Evolutionary conservation across 768 basidiomycete genomes (phyloP).

Genomic region (Panellus pusillus): DNA sequence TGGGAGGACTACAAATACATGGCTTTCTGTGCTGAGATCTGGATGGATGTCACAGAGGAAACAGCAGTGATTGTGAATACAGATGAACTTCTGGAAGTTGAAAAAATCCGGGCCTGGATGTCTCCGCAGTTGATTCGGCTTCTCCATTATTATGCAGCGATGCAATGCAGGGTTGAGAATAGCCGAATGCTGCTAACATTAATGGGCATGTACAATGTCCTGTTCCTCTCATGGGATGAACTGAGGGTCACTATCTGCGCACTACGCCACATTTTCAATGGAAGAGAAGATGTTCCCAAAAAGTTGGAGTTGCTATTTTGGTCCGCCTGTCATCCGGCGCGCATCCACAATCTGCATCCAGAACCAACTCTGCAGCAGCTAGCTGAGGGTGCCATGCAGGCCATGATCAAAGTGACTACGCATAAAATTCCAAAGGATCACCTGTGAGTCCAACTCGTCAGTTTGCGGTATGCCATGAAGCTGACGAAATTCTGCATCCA

Average conservation of each 20-base stretch:
- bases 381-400: too few species aligned
- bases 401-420: not conserved
- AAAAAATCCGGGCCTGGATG: too few species aligned
- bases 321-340: not conserved
- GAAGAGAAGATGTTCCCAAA: not conserved
- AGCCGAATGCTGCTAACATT: not conserved
- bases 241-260: not conserved
- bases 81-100: too few species aligned
- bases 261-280: not conserved
- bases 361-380: not conserved
- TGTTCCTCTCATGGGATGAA: not conserved
- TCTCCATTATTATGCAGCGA: too few species aligned
- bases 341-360: not conserved
- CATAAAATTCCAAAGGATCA: not conserved
- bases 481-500: too few species aligned
- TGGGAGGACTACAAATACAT: slow-evolving; percentile 1
- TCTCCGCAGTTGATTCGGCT: too few species aligned
- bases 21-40: not conserved
- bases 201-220: not conserved
- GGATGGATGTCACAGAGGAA: not conserved
- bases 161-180: not conserved
- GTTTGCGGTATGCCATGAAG: not conserved
- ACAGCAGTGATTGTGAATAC: too few species aligned
- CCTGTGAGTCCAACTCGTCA: not conserved
- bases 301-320: not conserved